Conservation (phyloP, 169 alveolate species). For the Eimeria brunetti region DNA sequence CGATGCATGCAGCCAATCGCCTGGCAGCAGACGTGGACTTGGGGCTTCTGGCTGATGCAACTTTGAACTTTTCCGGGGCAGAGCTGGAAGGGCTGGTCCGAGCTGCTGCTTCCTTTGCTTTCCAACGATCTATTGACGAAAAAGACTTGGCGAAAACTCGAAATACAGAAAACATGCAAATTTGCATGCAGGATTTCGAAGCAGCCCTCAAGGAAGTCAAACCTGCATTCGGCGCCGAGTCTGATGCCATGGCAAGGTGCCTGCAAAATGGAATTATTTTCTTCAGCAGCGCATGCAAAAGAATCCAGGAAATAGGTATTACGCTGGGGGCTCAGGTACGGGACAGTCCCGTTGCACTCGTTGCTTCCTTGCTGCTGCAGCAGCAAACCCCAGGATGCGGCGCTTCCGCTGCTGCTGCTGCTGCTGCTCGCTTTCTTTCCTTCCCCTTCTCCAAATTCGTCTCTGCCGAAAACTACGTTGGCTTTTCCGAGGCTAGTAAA, state of each 20-base stretch:
- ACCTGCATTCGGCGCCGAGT: constrained; percentile 98
- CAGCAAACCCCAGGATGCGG: constrained; percentile 96
- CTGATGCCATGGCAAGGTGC: constrained; percentile 86
- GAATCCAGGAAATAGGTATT: constrained; percentile 88
- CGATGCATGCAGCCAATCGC: constrained; percentile 91
- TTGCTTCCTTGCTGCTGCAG: constrained; percentile 95
- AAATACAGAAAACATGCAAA: constrained; percentile 81
- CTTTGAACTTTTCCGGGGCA: constrained; percentile 99
- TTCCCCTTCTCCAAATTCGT: constrained; percentile 98
- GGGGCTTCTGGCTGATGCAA: constrained; percentile 92
- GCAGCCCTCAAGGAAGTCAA: constrained; percentile 96
- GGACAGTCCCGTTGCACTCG: constrained; percentile 91
- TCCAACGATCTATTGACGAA: constrained; percentile 93
- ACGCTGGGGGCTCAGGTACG: constrained; percentile 88
- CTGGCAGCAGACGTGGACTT: constrained; percentile 92
- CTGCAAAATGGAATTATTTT: constrained; percentile 94
- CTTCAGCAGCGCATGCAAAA: constrained; percentile 93
- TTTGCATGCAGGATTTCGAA: constrained; percentile 94
- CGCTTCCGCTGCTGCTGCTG: constrained; percentile 98
- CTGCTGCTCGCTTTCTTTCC: constrained; percentile 95
- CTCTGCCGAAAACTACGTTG: constrained; percentile 98
- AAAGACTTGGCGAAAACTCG: constrained; percentile 88
- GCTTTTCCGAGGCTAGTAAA: constrained; percentile 89
- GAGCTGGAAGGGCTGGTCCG: constrained; percentile 98
- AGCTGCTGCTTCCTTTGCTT: constrained; percentile 97